Conservation (phyloP, 345 rosid species). For the Pseudoturritis turrita region DNA sequence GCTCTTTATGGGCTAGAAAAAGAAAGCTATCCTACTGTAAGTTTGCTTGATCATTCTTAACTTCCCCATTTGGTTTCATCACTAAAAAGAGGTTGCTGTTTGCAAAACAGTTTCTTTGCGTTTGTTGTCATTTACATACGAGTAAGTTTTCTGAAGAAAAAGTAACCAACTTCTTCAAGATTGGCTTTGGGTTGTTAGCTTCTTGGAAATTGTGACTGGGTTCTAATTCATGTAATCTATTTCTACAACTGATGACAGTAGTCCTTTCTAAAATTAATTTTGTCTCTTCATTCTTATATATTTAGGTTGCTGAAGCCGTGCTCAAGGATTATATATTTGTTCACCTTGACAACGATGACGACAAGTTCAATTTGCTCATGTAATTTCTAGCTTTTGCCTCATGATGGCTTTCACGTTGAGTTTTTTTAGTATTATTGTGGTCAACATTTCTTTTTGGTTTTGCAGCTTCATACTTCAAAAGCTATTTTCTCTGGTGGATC, state of each 20-base stretch:
- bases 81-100: neutral
- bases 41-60: constrained; percentile 24
- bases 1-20: constrained; percentile 59
- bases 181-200: neutral
- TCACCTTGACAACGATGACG: constrained; percentile 74
- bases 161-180: neutral
- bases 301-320: constrained; percentile 77
- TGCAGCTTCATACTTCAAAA: constrained; percentile 91
- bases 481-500: constrained; percentile 91
- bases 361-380: constrained; percentile 95
- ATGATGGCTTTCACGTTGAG: neutral
- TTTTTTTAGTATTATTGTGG: constrained; percentile 9
- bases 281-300: neutral
- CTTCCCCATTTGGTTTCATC: constrained; percentile 6
- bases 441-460: constrained; percentile 26
- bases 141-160: neutral
- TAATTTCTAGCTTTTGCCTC: constrained; percentile 31
- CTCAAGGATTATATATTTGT: constrained; percentile 66
- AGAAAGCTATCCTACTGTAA: constrained; percentile 48
- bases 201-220: neutral
- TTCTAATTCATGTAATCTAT: neutral
- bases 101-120: neutral
- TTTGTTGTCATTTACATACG: neutral
- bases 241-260: neutral
- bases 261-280: neutral